Evolutionary conservation across 352 stramenopile species (phyloP).

Genomic region (Pythium phragmitis): DNA sequence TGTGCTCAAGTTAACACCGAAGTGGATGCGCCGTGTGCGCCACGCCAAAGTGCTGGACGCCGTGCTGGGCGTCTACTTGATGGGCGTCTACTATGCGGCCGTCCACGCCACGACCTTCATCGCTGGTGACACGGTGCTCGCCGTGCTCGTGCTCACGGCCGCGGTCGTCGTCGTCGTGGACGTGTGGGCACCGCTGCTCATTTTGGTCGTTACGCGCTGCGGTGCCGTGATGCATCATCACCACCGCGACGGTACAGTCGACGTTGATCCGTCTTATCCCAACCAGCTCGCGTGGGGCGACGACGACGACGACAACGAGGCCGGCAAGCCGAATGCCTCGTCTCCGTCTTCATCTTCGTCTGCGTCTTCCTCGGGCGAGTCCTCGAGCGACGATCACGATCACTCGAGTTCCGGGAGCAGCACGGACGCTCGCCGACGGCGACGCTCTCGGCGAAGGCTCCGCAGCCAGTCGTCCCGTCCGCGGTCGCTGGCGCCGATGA

Average conservation of each 20-base stretch:
- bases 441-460: conserved; percentile 2
- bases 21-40: conserved; percentile 59
- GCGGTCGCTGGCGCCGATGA: background rate
- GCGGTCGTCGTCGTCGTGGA: conserved; percentile 56
- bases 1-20: conserved; percentile 65
- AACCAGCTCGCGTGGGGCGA: conserved; percentile 74
- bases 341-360: conserved; percentile 13
- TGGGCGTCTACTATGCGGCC: conserved; percentile 71
- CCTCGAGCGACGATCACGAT: conserved; percentile 21
- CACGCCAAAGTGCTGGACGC: conserved; percentile 60
- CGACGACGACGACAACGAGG: conserved; percentile 21
- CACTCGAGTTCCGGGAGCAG: conserved; percentile 17
- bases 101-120: conserved; percentile 62
- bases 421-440: conserved; percentile 7
- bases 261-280: conserved; percentile 63
- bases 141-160: conserved; percentile 43
- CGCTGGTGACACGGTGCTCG: conserved; percentile 36
- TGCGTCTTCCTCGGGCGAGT: conserved; percentile 20
- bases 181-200: conserved; percentile 61
- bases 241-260: conserved; percentile 50
- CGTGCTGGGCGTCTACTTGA: conserved; percentile 52
- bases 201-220: conserved; percentile 66
- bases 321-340: conserved; percentile 1
- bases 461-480: conserved; percentile 15
- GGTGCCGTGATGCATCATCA: conserved; percentile 48